phyloP scores from a whole-genome alignment of 129 eudicot species.

The Pittosporum tobira region DNA sequence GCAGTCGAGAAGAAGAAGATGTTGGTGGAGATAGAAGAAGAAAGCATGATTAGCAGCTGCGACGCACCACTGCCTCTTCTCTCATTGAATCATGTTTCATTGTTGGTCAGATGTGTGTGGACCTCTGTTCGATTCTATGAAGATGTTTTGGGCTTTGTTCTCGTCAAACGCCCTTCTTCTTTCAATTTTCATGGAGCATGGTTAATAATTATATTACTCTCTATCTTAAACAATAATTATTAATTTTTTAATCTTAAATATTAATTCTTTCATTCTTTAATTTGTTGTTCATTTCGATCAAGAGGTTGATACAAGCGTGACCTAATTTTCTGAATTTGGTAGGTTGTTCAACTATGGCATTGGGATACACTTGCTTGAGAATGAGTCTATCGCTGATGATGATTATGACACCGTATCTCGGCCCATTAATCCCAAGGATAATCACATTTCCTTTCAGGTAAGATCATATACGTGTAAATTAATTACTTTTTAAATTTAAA shows the following conservation, averaged over 20 bases:
- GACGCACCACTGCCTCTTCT: slow-evolving; percentile 22
- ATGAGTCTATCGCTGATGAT: slow-evolving; percentile 8
- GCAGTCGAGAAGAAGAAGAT: neutral
- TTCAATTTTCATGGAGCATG: slow-evolving; percentile 31
- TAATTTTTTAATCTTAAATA: too few species aligned
- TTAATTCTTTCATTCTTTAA: too few species aligned
- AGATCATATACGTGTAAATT: neutral
- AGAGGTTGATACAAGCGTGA: too few species aligned
- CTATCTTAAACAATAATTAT: too few species aligned
- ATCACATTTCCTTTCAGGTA: slow-evolving; percentile 33
- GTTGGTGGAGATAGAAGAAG: slow-evolving; percentile 15
- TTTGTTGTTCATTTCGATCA: too few species aligned
- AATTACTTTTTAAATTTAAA: neutral
- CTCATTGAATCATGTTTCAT: slow-evolving; percentile 22
- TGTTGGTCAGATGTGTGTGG: slow-evolving; percentile 12
- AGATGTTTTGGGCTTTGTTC: slow-evolving; percentile 25
- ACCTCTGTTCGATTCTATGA: slow-evolving; percentile 18
- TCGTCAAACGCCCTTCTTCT: slow-evolving; percentile 26
- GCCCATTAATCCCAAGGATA: slow-evolving; percentile 26
- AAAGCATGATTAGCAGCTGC: slow-evolving; percentile 4
- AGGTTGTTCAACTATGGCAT: slow-evolving; percentile 32
- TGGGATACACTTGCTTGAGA: slow-evolving; percentile 29
- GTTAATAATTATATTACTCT: slow-evolving; percentile 11
- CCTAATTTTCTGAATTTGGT: neutral
- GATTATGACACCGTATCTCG: neutral